phyloP scores from a whole-genome alignment of 306 rosid genomes.

The Prunus mira region DNA sequence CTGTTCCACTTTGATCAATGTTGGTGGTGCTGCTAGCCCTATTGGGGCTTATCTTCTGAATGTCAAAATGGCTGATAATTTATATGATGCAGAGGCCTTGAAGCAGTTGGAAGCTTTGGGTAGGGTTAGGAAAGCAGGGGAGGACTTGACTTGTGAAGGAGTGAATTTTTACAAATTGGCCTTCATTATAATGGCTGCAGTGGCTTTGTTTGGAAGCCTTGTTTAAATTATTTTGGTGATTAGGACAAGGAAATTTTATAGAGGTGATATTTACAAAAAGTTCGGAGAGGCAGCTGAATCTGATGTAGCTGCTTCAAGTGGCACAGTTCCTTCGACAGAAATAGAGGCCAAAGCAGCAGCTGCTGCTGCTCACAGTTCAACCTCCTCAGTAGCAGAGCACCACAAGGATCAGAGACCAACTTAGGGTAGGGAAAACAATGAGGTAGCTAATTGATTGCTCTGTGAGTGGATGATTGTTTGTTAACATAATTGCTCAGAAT shows the following conservation, averaged over 20 bases:
- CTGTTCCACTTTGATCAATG: constrained; percentile 52
- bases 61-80: constrained; percentile 49
- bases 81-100: constrained; percentile 61
- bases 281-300: constrained; percentile 29
- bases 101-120: constrained; percentile 47
- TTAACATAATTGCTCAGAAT: not conserved
- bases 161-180: constrained; percentile 44
- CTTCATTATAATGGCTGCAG: constrained; percentile 50
- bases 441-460: not conserved
- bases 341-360: not conserved
- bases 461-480: not conserved
- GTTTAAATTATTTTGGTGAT: constrained; percentile 52
- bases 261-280: constrained; percentile 53
- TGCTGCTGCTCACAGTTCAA: not conserved
- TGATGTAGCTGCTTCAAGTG: constrained; percentile 8
- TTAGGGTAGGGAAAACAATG: not conserved
- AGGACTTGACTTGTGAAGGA: constrained; percentile 50
- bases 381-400: not conserved
- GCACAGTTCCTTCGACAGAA: not conserved
- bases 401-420: not conserved
- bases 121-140: constrained; percentile 25
- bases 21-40: constrained; percentile 53
- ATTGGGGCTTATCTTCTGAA: constrained; percentile 53
- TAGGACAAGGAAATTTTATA: constrained; percentile 52
- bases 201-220: constrained; percentile 40